Evolutionary conservation across 2,329 filamentous ascomycete species (phyloP), one percentile per base, ranked within the genome.

Genomic region (Neospermospora avenae): DNA sequence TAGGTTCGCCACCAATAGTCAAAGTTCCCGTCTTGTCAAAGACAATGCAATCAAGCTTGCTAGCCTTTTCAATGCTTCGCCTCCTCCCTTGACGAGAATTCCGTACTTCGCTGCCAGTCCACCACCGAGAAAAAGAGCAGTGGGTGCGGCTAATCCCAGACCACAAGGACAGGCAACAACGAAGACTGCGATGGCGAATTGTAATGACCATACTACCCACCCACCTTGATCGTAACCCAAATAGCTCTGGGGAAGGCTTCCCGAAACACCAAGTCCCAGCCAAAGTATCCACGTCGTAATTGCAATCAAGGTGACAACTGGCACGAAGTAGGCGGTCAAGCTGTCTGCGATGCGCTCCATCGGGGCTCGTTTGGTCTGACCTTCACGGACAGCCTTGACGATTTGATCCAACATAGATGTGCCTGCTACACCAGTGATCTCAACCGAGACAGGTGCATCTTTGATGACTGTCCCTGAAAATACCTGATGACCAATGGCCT

Each of bases 361-460:
- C 0, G 89, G 89, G 0, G 90, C 89, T 24, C 88, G 82, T 68
- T 83, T 86, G 2, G 88, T 87, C 74, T 93, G 89, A 3, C 90
- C 90, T 73, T 93, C 89, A 13, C 88, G 83, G 3, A 93, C 89
- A 4, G 88, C 85, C 53, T 85, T 81, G 63, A 93, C 88, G 61
- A 93, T 93, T 66, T 90, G 84, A 72, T 93, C 90, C 3, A 93
- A 79, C 87, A 93, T 89, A 0, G 89, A 91, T 14, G 81, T 80
- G 3, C 89, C 89, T 0, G 83, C 81, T 1, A 83, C 78, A 11
- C 85, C 84, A 0, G 84, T 89, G 44, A 91, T 80, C 45, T 80
- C 78, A 25, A 91, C 77, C 10, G 84, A 79, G 16, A 92, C 72
- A 0, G 88, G 81, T 0, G 80, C 73, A 5, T 80, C 85, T 69